Conservation (phyloP, 371 early-diverging fungal species). For the Actinomortierella ambigua region DNA sequence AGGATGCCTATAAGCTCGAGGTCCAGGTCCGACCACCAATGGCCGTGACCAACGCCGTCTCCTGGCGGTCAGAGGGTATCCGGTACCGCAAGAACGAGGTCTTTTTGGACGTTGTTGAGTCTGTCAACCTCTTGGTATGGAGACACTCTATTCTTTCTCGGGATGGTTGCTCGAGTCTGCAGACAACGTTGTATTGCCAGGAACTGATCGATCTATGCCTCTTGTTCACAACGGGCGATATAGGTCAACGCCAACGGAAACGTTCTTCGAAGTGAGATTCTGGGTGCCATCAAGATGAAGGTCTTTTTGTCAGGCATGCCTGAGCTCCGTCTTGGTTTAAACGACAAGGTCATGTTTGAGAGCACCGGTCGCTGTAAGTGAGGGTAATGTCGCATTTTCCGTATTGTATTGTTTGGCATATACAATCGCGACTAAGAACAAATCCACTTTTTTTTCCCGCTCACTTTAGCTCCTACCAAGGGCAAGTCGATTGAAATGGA, state of each 20-base stretch:
- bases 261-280: conserved; percentile 94
- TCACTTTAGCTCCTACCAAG: conserved; percentile 61
- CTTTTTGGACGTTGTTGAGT: conserved; percentile 97
- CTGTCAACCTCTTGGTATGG: conserved; percentile 92
- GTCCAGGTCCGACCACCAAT: conserved; percentile 90
- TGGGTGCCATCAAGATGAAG: conserved; percentile 96
- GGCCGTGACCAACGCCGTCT: conserved; percentile 98
- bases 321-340: conserved; percentile 96
- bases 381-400: background rate
- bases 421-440: background rate
- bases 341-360: conserved; percentile 98
- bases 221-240: background rate
- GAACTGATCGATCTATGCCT: too few species aligned
- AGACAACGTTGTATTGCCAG: too few species aligned
- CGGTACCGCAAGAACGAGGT: conserved; percentile 98
- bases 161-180: background rate
- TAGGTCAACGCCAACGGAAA: conserved; percentile 91
- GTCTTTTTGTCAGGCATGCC: conserved; percentile 98
- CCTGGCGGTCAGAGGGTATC: conserved; percentile 97
- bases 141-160: conserved; percentile 7
- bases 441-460: background rate
- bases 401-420: background rate
- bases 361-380: conserved; percentile 85
- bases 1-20: conserved; percentile 95
- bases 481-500: conserved; percentile 99